Base-by-base conservation (phyloP, 2,329 filamentous ascomycete genomes). In the Stagonosporopsis vannaccii region DNA sequence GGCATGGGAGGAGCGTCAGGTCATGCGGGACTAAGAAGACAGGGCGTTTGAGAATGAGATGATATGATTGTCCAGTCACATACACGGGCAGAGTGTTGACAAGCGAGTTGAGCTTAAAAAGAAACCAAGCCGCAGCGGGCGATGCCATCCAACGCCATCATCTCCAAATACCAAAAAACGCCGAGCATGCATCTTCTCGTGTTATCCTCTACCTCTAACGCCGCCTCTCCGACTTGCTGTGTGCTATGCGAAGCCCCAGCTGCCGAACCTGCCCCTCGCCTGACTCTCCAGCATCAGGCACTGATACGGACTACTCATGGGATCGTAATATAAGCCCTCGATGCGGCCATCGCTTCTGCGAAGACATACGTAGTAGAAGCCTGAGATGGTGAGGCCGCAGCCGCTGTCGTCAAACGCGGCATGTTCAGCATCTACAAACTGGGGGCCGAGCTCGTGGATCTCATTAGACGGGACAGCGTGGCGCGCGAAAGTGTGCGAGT, bases 301-400 rank as follows among this genome's bases (percentile, higher is more conserved):
- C 73, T 85, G 82, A 69, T 82, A 84, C 43, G 82, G 82, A 54
- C 79, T 81, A 59, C 78, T 81, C 63, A 79, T 76, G n/a, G 81
- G 81, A 73, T 85, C 82, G 65, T 80, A 84, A 66, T 85, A 85
- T 59, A 84, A 69, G 0, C 82, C 82, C 61, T 84, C 78, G 4
- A 84, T 71, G 15, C 59, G 62, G 1, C 82, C 82, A 63, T 81
- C 78, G 12, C 69, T 70, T 37, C 82, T 69, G 51, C 76, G 65
- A 64, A 85, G 54, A 63, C 78, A 80, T 6, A 83, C 77, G 62
- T 83, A 85, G 60, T 85, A 85, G 59, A 84, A 85, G 0, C 82
- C 82, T 25, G 73, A 77, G 50, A 85, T 85, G 7, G 82, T 85
- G 33, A 84, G 69, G 0, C 82, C 82, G 49, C 71, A 75, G 15